Base-by-base conservation (phyloP, 192 early-diverging fungal species). In the Diversispora epigaea region DNA sequence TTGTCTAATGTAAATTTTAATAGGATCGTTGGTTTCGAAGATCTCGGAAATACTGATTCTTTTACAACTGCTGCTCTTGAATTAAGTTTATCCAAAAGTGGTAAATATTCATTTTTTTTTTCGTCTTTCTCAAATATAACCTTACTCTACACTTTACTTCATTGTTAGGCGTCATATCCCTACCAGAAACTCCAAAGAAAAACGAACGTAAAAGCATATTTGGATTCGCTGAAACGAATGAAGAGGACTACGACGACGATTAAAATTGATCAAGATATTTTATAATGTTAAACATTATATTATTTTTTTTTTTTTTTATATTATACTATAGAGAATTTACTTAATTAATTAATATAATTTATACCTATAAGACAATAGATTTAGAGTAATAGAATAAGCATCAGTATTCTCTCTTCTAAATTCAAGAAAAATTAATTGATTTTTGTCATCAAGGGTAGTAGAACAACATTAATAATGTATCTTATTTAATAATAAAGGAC, bases 21-120 rank as follows among this genome's bases (percentile, higher is more conserved):
- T 65, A 92, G 93, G 21, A 66, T 96, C 39, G 77, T 97, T 73
- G 97, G 97, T 0, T 99, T 99, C 86, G 97, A 99, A 39, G 96
- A 93, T 17, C 81, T 99, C 14, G 95, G 95, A 21, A 94, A 93
- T 75, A 88, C 82, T 8, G 97, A 99, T 78, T 81, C 84, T 64
- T 98, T 99, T 62, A 80, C 86, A 40, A 97, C 95, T 2, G 79
- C 87, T 17, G 68, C 83, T 39, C 81, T 99, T 2, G 96, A 98
- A 77, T 79, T 83, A 46, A 84, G 93, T n/a, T 50, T 73, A 61
- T 73, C 71, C 46, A 17, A 57, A 57, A 60, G 71, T 60, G 57
- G 71, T 73, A 71, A 49, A 22, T 32, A 32, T 32, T 32, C 25
- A 44, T 66, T 17, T 40, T 22, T 66, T 66, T 66, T 9, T 25